Evolutionary conservation across 257 asterid genomes (phyloP), one percentile per base, ranked within the genome.

Genomic region (Mitragyna speciosa): DNA sequence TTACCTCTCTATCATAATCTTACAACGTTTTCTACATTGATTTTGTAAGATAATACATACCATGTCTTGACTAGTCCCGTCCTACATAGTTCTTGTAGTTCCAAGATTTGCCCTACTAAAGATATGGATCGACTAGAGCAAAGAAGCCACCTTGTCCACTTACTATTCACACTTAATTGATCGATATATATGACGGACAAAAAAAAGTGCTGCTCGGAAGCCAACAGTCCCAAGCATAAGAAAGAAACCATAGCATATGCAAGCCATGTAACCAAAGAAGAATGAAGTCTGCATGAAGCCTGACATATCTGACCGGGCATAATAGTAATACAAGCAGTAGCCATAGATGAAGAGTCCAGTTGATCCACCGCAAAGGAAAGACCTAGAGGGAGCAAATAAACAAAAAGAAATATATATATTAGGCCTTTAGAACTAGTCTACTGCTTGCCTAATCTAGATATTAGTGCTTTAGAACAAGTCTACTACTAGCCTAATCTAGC

Each of bases 201-300:
- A 88, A 33, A 86, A 84, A 54, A 88, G 86, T 28, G 89, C 78
- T 8, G 89, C 89, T 0, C 89, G 86, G 81, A 88, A 88, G 54
- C 91, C 91, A 67, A 88, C 87, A 2, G 83, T 73, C 70, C 91
- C 91, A 12, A 88, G 91, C 91, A 88, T 83, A 75, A 88, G 91
- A 74, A 88, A 88, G 88, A 88, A 88, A 45, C 89, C 91, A 41
- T 85, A 88, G 82, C 89, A 88, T 73, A 88, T 78, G 83, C 91
- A 85, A 49, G 91, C 89, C 89, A 88, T 88, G 85, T 85, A 88
- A 8, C 88, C 89, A n/a, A 88, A 88, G 92, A 94, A 94, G 83
- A 92, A 94, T 0, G 98, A 92, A 33, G 96, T 90, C 81, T 94
- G 98, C 98, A 94, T 94, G 90, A 94, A 94, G 70, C 98, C 98